Evolutionary conservation across 2,329 filamentous ascomycete species (phyloP).

Genomic region (Alternaria consortialis): DNA sequence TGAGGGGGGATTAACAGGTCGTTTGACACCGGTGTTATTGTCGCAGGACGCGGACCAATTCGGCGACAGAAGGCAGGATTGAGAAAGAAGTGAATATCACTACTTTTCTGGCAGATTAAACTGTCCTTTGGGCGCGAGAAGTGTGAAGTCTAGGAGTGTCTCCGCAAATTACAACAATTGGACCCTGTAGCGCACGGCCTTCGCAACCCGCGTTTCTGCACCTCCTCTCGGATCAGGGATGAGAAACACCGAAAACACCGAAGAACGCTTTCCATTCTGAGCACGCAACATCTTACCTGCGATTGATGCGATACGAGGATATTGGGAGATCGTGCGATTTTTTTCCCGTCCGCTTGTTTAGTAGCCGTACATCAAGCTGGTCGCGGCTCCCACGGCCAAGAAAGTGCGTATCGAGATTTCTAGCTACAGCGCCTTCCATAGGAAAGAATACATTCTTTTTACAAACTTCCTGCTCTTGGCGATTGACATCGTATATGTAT

Average conservation of each 20-base stretch:
- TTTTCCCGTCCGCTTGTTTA: neutral
- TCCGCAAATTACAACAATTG: conserved; percentile 18
- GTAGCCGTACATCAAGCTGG: neutral
- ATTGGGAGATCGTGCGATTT: neutral
- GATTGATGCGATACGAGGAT: neutral
- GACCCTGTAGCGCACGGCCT: conserved; percentile 20
- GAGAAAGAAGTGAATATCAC: neutral
- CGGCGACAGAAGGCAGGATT: neutral
- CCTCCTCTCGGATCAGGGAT: conserved; percentile 9
- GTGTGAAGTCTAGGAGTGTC: conserved; percentile 7
- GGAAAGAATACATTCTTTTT: neutral
- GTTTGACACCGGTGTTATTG: conserved; percentile 5
- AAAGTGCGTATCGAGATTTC: neutral
- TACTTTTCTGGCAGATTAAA: neutral
- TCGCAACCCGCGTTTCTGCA: conserved; percentile 11
- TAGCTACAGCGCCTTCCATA: neutral
- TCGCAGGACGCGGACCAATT: conserved; percentile 17
- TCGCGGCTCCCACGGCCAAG: neutral
- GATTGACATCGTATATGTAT: no score
- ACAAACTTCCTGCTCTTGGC: neutral
- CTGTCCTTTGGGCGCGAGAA: conserved; percentile 5
- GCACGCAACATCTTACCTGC: neutral
- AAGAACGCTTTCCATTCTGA: neutral
- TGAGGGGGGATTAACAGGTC: conserved; percentile 14
- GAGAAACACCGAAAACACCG: conserved; percentile 7